These are phyloP conservation scores for Prunus davidiana DNA, from an alignment of 306 rosid species.

Conservation along the genomic window DNA sequence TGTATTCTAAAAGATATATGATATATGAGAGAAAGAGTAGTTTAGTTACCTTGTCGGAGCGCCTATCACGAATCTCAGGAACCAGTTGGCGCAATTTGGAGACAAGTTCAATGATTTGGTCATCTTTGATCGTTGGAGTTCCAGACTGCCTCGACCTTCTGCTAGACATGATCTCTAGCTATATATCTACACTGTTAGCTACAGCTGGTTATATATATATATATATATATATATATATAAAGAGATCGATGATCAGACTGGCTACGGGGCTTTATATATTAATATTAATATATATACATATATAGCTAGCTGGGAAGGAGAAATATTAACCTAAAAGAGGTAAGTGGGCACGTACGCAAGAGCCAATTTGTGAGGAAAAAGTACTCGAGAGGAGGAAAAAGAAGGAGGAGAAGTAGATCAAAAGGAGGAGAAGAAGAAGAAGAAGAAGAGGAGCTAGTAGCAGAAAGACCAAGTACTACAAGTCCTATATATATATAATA, in stretches of 20 bases:
- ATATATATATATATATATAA: neutral
- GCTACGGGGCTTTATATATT: neutral
- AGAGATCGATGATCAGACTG: neutral
- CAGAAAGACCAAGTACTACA: conserved; percentile 11
- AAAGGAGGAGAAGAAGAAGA: neutral
- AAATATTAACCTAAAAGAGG: conserved; percentile 1
- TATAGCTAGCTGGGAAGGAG: neutral
- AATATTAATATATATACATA: neutral
- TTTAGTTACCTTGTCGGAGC: conserved; percentile 72
- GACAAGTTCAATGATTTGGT: conserved; percentile 93
- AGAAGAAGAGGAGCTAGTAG: neutral
- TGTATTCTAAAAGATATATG: too few relatives aligned
- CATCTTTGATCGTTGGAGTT: conserved; percentile 72
- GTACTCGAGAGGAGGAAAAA: neutral
- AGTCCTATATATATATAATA: conserved; percentile 31
- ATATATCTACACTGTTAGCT: neutral
- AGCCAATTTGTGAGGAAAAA: neutral
- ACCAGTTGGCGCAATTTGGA: conserved; percentile 95
- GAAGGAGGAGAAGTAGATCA: neutral
- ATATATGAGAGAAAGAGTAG: neutral
- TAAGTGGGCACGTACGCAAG: neutral
- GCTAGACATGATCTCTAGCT: conserved; percentile 60
- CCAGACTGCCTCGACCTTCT: conserved; percentile 88
- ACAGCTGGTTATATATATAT: neutral
- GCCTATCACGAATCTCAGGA: conserved; percentile 89